These are phyloP conservation scores for Albophoma yamanashiensis DNA, from an alignment of 2,329 filamentous ascomycete genomes.

Conservation along the genomic window DNA sequence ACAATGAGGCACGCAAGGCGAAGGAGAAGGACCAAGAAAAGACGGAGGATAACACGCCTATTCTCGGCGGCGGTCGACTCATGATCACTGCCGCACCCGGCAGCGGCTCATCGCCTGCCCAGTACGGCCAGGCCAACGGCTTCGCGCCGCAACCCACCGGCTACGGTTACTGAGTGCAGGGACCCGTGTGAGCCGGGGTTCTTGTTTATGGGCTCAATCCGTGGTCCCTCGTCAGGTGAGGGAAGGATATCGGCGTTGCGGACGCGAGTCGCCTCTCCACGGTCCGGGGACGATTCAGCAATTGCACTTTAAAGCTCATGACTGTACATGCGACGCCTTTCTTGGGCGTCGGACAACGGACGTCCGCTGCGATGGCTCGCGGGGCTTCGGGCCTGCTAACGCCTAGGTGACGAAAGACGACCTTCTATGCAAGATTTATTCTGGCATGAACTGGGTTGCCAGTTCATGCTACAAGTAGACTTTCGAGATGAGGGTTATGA, in stretches of 20 bases:
- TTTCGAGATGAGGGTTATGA: conserved; percentile 1
- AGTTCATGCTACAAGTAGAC: conserved; percentile 4
- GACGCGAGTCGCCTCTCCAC: not conserved
- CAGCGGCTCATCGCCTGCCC: conserved; percentile 48
- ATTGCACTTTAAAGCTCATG: conserved; percentile 12
- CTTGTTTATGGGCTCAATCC: not conserved
- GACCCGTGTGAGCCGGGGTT: conserved; percentile 16
- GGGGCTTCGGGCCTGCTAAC: not conserved
- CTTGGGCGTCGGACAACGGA: not conserved
- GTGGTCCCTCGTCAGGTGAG: not conserved
- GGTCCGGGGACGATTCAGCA: conserved; percentile 9
- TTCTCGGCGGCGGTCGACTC: conserved; percentile 76
- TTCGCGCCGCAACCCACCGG: conserved; percentile 84
- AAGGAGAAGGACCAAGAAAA: conserved; percentile 64
- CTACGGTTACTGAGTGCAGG: conserved; percentile 46
- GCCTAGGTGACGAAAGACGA: not conserved
- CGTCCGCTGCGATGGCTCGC: not conserved
- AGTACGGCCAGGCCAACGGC: conserved; percentile 72
- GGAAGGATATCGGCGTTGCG: not conserved
- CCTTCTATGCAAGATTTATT: not conserved
- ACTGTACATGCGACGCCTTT: conserved; percentile 1
- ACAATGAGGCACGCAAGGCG: conserved; percentile 89
- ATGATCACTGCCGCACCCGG: conserved; percentile 94
- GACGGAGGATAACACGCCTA: conserved; percentile 88
- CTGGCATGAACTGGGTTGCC: not conserved